Evolutionary conservation across 2,329 filamentous ascomycete species (phyloP), one percentile per base, ranked within the genome.

Genomic region (Sporothrix protearum): DNA sequence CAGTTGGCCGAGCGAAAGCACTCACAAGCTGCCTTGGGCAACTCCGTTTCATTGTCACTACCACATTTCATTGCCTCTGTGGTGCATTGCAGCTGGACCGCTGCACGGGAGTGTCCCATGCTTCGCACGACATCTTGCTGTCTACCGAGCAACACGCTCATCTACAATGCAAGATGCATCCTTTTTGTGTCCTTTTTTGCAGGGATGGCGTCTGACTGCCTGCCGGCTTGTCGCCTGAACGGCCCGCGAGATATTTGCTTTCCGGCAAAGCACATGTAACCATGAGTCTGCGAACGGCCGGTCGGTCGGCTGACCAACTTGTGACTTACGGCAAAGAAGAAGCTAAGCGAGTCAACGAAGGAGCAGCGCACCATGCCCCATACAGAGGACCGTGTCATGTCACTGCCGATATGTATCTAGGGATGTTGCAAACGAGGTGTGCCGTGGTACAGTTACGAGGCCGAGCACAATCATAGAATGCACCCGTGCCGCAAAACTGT

Each of bases 121-220:
- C n/a, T 39, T 22, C 9, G 59, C 59, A 28, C 36, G 36, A 45
- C 59, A 64, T 45, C n/a, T 45, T n/a, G 22, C 36, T 64, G 59
- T 64, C 59, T 36, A 45, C 59, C 59, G 39, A 64, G 59, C 59
- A 64, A 45, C 36, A 12, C 59, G 9, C 59, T 42, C 22, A 64
- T 45, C 22, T 9, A 45, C 36, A 28, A 28, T 22, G 36, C 28
- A 57, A 57, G 28, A 57, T 57, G 59, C 59, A 45, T 61, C 30
- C 33, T 61, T 33, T 4, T n/a, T n/a, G 55, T 61, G 14, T 14
- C 10, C 33, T 36, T 4, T 36, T 36, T 28, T 3, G 28, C 22
- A 25, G 8, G 25, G 22, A 61, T 19, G 30, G 19, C 30, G 8
- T 16, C 16, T 19, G 12, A 25, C 8, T 28, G 36, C 6, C 36